These are phyloP conservation scores for button mushroom (Agaricus bisporus) DNA, from an alignment of 768 basidiomycete genomes.

Conservation along the genomic window DNA sequence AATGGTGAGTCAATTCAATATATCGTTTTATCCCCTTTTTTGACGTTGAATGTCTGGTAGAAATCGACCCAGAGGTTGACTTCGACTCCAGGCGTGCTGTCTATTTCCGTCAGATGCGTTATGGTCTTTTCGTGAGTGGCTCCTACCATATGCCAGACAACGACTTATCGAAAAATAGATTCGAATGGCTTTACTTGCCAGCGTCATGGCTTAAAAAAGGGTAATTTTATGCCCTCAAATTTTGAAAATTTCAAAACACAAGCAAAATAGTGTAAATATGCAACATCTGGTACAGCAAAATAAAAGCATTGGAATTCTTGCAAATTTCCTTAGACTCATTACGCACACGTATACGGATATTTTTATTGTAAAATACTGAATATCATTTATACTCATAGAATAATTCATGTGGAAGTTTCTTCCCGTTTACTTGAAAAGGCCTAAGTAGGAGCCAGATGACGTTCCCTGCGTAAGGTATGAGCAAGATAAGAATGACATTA, in stretches of 20 bases:
- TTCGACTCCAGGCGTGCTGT: slow-evolving; percentile 91
- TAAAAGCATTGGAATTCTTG: no score
- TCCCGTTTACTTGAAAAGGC: not conserved
- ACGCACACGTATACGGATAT: no score
- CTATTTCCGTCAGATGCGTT: slow-evolving; percentile 98
- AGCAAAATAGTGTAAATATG: no score
- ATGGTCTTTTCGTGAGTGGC: slow-evolving; percentile 89
- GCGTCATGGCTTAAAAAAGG: slow-evolving; percentile 22
- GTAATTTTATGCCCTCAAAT: not conserved
- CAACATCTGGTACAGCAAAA: no score
- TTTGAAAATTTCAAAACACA: not conserved
- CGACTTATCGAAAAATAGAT: slow-evolving; percentile 15
- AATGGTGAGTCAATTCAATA: slow-evolving; percentile 49
- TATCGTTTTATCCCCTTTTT: not conserved
- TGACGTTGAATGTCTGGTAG: slow-evolving; percentile 31
- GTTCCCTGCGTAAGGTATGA: not conserved
- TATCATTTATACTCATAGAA: not conserved
- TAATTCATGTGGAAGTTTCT: not conserved
- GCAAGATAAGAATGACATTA: not conserved
- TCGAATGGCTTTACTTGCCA: slow-evolving; percentile 30
- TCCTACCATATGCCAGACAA: not conserved
- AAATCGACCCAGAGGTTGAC: slow-evolving; percentile 98
- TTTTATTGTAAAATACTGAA: not conserved
- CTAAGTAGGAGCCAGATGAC: not conserved
- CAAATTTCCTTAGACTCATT: no score